These are phyloP conservation scores for Ophiocordyceps robertsii DNA, from an alignment of 2,329 filamentous ascomycete species.

Conservation along the genomic window DNA sequence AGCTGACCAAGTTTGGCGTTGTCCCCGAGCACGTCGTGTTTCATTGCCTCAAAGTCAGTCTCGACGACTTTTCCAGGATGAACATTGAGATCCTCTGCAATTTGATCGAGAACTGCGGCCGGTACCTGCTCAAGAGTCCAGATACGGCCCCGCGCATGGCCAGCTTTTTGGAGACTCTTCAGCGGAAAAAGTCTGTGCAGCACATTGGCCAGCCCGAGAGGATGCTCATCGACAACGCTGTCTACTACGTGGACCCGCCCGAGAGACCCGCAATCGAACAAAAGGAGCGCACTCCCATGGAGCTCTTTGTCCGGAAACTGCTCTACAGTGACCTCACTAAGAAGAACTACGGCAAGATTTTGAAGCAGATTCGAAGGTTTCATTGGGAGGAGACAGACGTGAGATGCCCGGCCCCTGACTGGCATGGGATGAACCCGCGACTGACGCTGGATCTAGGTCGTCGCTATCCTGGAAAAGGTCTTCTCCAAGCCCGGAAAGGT, in stretches of 20 bases:
- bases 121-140: slow-evolving; percentile 82
- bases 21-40: slow-evolving; percentile 98
- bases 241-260: slow-evolving; percentile 95
- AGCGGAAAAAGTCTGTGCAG: slow-evolving; percentile 90
- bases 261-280: slow-evolving; percentile 89
- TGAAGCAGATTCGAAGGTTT: slow-evolving; percentile 87
- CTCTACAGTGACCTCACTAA: slow-evolving; percentile 91
- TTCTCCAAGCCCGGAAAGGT: slow-evolving; percentile 96
- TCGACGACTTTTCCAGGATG: slow-evolving; percentile 97
- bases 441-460: slow-evolving; percentile 33
- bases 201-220: slow-evolving; percentile 92
- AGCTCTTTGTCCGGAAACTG: slow-evolving; percentile 84
- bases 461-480: slow-evolving; percentile 69
- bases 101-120: slow-evolving; percentile 87
- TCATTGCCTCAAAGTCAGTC: slow-evolving; percentile 91
- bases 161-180: slow-evolving; percentile 85
- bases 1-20: slow-evolving; percentile 94
- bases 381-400: slow-evolving; percentile 94
- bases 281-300: slow-evolving; percentile 87
- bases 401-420: slow-evolving; percentile 6
- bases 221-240: slow-evolving; percentile 95
- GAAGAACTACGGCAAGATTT: slow-evolving; percentile 81
- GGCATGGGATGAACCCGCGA: not conserved
- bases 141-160: slow-evolving; percentile 89
- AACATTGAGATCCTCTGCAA: slow-evolving; percentile 99